Evolutionary conservation across 208 protist species (phyloP).

Genomic region (Acanthamoeba lugdunensis): DNA sequence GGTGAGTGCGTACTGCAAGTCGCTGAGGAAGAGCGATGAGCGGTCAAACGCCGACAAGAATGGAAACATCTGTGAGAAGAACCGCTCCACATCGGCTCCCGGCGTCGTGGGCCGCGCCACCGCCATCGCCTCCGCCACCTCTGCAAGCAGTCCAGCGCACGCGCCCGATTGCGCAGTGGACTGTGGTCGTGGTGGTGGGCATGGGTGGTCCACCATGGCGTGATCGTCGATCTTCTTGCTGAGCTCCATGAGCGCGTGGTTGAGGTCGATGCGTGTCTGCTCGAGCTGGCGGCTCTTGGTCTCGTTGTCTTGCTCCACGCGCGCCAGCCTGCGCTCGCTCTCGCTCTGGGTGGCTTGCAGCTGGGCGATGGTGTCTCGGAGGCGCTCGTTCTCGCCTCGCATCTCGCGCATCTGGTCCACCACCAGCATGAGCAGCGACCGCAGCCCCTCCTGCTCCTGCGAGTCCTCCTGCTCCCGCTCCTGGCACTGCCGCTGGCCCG

Average conservation of each 20-base stretch:
- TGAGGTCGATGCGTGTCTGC: background rate
- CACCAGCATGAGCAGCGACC: background rate
- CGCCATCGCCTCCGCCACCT: too few relatives aligned
- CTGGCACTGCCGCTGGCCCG: background rate
- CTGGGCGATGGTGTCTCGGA: background rate
- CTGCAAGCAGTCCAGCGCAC: too few relatives aligned
- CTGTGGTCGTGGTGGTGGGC: too few relatives aligned
- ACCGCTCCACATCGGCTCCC: too few relatives aligned
- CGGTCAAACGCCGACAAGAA: too few relatives aligned
- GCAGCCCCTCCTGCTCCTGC: background rate
- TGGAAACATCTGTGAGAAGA: too few relatives aligned
- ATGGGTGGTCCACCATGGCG: background rate
- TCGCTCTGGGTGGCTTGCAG: background rate
- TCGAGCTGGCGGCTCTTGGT: background rate
- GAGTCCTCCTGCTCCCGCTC: too few relatives aligned
- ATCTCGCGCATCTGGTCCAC: background rate
- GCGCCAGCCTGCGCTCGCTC: background rate
- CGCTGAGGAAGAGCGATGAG: too few relatives aligned
- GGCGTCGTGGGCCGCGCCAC: too few relatives aligned
- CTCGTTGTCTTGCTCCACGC: background rate
- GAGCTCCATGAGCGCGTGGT: background rate
- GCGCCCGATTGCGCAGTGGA: too few relatives aligned
- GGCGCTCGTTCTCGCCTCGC: background rate
- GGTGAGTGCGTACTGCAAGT: too few relatives aligned
- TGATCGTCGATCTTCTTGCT: background rate